Evolutionary conservation across 2,329 filamentous ascomycete genomes (phyloP).

Genomic region (Exutisphaerella laricina): DNA sequence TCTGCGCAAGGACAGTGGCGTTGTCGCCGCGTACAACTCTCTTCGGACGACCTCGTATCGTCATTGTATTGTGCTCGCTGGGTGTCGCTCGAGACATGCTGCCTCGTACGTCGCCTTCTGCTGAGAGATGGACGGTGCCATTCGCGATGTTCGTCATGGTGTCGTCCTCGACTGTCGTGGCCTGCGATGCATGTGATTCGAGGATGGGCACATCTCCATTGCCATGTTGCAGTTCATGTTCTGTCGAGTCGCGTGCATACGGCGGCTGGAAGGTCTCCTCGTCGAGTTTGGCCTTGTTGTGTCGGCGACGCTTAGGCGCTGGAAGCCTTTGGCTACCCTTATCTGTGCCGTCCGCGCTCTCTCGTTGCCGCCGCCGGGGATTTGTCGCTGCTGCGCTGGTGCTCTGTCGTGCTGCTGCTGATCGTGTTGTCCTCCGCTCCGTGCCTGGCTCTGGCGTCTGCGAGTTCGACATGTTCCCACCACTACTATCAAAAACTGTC

Average conservation of each 20-base stretch:
- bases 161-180: conserved; percentile 8
- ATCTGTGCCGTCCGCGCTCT: conserved; percentile 37
- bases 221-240: conserved; percentile 9
- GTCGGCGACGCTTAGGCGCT: conserved; percentile 42
- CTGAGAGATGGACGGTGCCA: conserved; percentile 9
- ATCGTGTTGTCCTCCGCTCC: conserved; percentile 17
- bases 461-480: conserved; percentile 12
- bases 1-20: conserved; percentile 58
- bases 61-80: conserved; percentile 13
- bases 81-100: conserved; percentile 9
- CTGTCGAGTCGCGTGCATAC: conserved; percentile 14
- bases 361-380: conserved; percentile 42
- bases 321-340: conserved; percentile 34
- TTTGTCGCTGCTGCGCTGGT: conserved; percentile 38
- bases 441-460: conserved; percentile 17
- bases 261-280: conserved; percentile 36
- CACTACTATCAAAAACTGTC: background rate
- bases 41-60: conserved; percentile 27
- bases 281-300: conserved; percentile 38
- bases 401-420: conserved; percentile 2
- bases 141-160: conserved; percentile 6
- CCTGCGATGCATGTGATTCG: conserved; percentile 11
- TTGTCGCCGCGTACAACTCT: conserved; percentile 30
- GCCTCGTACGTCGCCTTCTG: conserved; percentile 11
- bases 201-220: conserved; percentile 2